A percentile compares a stretch with the other conserved stretches of the same genome.
Conservation (phyloP, 2,329 filamentous ascomycete species). For the Pseudogymnoascus sp. region DNA sequence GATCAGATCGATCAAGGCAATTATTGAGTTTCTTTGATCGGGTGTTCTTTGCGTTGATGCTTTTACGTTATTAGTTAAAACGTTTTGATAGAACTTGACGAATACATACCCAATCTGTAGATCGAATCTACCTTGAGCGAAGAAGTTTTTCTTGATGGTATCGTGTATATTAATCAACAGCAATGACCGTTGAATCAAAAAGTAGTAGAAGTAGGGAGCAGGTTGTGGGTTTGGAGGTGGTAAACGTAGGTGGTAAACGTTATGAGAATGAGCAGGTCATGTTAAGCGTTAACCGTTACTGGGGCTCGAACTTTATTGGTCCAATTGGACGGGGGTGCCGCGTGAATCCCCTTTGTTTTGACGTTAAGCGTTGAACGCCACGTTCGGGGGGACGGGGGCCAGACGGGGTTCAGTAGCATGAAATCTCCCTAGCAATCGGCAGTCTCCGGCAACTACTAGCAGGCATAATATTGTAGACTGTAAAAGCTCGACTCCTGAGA, state of each 20-base stretch:
- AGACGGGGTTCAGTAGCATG: not conserved
- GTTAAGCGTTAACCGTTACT: not conserved
- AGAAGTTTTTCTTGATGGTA: not conserved
- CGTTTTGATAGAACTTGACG: not conserved
- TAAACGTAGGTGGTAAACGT: not conserved
- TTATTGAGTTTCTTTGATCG: not conserved
- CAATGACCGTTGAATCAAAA: not conserved
- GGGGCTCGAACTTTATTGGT: not conserved
- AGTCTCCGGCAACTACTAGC: not conserved
- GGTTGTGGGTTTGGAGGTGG: not conserved
- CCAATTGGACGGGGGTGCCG: not conserved
- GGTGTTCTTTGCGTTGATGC: not conserved
- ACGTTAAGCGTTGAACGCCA: not conserved
- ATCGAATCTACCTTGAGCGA: not conserved
- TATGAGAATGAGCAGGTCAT: not conserved
- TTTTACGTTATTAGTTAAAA: not conserved
- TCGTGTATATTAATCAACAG: not conserved
- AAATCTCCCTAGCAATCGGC: not conserved
- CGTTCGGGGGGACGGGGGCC: not conserved
- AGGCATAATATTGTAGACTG: not conserved
- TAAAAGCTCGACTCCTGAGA: not conserved
- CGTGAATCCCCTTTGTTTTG: not conserved
- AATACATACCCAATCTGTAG: not conserved
- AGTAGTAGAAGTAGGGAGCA: not conserved
- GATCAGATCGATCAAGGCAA: not conserved